Evolutionary conservation across 495 filamentous ascomycete species (phyloP), one percentile per base, ranked within the genome.

Genomic region (Penicillium daleae): DNA sequence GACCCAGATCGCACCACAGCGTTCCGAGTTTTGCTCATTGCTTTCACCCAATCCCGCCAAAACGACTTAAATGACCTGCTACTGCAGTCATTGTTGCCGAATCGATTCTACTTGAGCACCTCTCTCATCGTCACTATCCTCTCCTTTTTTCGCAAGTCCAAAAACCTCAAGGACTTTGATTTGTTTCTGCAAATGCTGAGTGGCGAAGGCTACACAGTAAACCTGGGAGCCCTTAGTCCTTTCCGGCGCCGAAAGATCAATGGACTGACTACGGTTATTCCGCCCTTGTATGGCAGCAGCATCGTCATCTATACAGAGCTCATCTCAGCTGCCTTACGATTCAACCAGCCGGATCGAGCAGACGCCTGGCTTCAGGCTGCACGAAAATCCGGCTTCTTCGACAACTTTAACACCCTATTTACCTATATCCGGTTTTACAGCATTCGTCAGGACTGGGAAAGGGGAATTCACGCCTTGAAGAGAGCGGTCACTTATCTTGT

Each of bases 81-180:
- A 35, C 49, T 82, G 26, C 73, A 74, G 50, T 73, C 76, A 54
- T 57, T 82, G 21, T 42, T 82, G 19, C 79, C 79, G 8, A 67
- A 80, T 61, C 61, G 68, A 9, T 82, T 80, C 51, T 66, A 69
- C 5, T 21, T 82, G 24, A 78, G 50, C 54, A 63, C 73, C 10
- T 73, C 77, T 6, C 66, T 79, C 24, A 74, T 82, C 31, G 61
- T 76, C 42, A 67, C 74, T 0, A 78, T 78, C 12, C 13, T 82
- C 13, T 65, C 61, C 4, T 78, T 72, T 53, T 78, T 71, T 60
- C 76, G 77, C 40, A 82, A 80, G 54, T 68, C 73, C 24, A 80
- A 80, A 54, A 78, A 82, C 39, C 71, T 82, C 10, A 78, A 74
- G 46, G 68, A 71, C 31, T 80, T 80, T 51, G 78, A 82, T 53